Conservation (phyloP, 805 yeast genomes). For the Cyberlindnera saturnus region DNA sequence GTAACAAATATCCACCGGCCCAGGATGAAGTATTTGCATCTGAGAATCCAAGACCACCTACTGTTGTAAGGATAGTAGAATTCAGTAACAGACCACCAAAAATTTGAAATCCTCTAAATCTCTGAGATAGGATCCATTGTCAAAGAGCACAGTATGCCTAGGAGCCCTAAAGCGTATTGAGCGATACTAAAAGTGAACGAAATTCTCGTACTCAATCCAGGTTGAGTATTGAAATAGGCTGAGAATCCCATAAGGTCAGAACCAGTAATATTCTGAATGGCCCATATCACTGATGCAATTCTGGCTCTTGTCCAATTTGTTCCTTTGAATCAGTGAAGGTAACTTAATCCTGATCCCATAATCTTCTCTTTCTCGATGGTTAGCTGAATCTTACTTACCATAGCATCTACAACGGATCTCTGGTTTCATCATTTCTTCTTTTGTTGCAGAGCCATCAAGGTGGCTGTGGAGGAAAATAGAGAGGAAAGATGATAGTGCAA, state of each 20-base stretch:
- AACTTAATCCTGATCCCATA: slow-evolving; percentile 24
- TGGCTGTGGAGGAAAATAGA: slow-evolving; percentile 38
- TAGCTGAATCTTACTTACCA: slow-evolving; percentile 28
- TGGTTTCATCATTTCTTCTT: slow-evolving; percentile 30
- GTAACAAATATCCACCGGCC: slow-evolving; percentile 26
- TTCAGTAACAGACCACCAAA: slow-evolving; percentile 20
- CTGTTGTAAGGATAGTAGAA: slow-evolving; percentile 15
- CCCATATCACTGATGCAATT: slow-evolving; percentile 32
- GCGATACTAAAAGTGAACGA: slow-evolving; percentile 35
- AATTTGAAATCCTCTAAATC: slow-evolving; percentile 27
- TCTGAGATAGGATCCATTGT: slow-evolving; percentile 19
- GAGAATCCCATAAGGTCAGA: slow-evolving; percentile 40
- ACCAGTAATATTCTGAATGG: slow-evolving; percentile 42
- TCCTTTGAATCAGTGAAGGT: slow-evolving; percentile 39
- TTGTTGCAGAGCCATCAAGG: slow-evolving; percentile 41
- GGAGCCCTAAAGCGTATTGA: slow-evolving; percentile 28
- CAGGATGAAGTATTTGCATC: slow-evolving; percentile 14
- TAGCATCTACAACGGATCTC: slow-evolving; percentile 6
- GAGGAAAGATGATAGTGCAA: slow-evolving; percentile 26
- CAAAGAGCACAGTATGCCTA: slow-evolving; percentile 29
- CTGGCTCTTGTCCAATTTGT: slow-evolving; percentile 40
- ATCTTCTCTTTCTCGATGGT: slow-evolving; percentile 25
- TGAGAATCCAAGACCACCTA: slow-evolving; percentile 25
- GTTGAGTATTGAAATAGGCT: slow-evolving; percentile 42
- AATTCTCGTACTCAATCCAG: slow-evolving; percentile 38